Evolutionary conservation across 176 grass and related monocot species (phyloP).

Genomic region (Zoysia pacifica): DNA sequence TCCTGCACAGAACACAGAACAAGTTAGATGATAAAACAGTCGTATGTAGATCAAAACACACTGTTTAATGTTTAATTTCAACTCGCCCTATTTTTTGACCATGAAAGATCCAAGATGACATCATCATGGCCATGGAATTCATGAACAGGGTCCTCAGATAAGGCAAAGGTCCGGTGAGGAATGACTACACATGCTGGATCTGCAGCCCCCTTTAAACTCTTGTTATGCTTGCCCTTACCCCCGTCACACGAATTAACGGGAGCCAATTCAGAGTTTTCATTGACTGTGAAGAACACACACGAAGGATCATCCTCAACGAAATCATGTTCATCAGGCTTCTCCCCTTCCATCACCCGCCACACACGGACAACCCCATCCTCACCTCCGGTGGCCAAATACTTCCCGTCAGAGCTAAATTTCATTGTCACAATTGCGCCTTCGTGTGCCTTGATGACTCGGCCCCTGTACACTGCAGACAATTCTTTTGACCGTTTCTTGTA

Average conservation of each 20-base stretch:
- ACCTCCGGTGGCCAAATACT: conserved; percentile 81
- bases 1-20: conserved; percentile 50
- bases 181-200: conserved; percentile 77
- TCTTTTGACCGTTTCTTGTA: conserved; percentile 75
- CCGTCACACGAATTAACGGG: conserved; percentile 47
- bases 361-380: conserved; percentile 80
- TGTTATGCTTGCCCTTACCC: conserved; percentile 53
- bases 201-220: conserved; percentile 45
- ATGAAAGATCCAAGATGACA: conserved; percentile 84
- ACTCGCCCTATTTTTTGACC: conserved; percentile 82
- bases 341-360: conserved; percentile 66
- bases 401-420: conserved; percentile 75
- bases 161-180: conserved; percentile 61
- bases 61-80: conserved; percentile 5
- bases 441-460: conserved; percentile 80
- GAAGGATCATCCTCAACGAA: conserved; percentile 69
- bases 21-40: conserved; percentile 32
- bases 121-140: conserved; percentile 71
- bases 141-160: conserved; percentile 65
- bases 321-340: conserved; percentile 41
- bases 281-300: conserved; percentile 67
- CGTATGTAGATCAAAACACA: conserved; percentile 16
- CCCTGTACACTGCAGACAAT: conserved; percentile 76
- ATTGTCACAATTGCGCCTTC: conserved; percentile 67
- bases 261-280: conserved; percentile 63